Base-by-base conservation (phyloP, 2,329 filamentous ascomycete genomes). In the Rhynchosporium agropyri region DNA sequence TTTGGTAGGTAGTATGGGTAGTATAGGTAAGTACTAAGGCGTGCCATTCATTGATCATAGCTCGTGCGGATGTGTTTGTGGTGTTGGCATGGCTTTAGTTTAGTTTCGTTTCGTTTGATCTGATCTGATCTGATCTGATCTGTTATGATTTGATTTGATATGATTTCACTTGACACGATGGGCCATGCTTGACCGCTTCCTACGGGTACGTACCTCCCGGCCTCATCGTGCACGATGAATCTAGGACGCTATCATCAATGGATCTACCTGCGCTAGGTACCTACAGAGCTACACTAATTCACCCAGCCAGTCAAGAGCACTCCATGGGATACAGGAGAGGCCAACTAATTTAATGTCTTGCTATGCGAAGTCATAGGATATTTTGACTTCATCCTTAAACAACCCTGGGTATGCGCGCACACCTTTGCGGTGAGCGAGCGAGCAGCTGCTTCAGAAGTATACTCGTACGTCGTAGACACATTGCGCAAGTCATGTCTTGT, bases 221-320 rank as follows among this genome's bases (percentile, higher is more conserved):
- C n/a, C 36, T 33, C 50, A 36, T 26, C 13, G 12, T 53, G 26
- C 33, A 53, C 50, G 20, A 20, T 20, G 20, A 20, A 20, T 20
- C 20, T 53, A 40, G 31, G 31, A 53, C 50, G 50, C 15, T 38
- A 33, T n/a, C 33, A 53, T 43, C 46, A 49, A n/a, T 15, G 20
- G 28, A 42, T 42, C 53, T 42, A 56, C 53, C 20, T 1, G 20
- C 20, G 20, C 20, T 20, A 20, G 20, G 20, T 20, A 20, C 20
- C 20, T 20, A 20, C 1, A 20, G 20, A 20, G 42, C 33, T 42
- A 55, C 33, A 42, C 53, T 7, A 20, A 20, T 38, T 38, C 36
- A 33, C 36, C 20, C 15, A 42, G 53, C 53, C 20, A 56, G 43
- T 56, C 42, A 43, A 56, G 42, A 56, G 36, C 26, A 26, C 36